Base-by-base conservation (phyloP, 2,329 filamentous ascomycete genomes). In the Graphiopsis chlorocephala region DNA sequence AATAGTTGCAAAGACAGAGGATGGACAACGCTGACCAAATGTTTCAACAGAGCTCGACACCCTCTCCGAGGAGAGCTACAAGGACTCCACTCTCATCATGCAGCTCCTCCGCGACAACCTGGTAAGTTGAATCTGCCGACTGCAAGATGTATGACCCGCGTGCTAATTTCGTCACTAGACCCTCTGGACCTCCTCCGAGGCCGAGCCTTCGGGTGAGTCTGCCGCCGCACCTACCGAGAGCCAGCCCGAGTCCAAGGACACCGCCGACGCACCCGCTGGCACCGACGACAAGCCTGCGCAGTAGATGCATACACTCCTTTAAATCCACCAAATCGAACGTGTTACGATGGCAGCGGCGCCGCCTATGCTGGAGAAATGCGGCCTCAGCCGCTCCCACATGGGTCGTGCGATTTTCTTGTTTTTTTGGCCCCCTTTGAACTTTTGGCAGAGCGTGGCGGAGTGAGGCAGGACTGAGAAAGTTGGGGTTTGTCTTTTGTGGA, bases 41-140 rank as follows among this genome's bases (percentile, higher is more conserved):
- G 5, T 23, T 28, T 23, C 31, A 26, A 38, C 77, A 93, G 93
- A 97, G 86, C 91, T 97, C 72, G 93, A 97, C 81, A 97, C 93
- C 73, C 85, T 97, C 73, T 96, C 91, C 80, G 93, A 97, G 88
- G 93, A 97, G 87, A 96, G 92, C 87, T 97, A 97, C 91, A 96
- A 96, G 88, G 93, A 97, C 85, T 96, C 92, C 55, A 97, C 93
- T 69, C 89, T 97, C 76, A 97, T 97, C 84, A 97, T 97, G 93
- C 93, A 97, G 86, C 90, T 97, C 69, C 90, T 97, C 78, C 91
- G 93, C 79, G 93, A 97, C 85, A 97, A 97, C 88, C 80, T 97
- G 79, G 92, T 96, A 76, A 69, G 80, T 69, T 25, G 31, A 10
- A 25, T 17, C 29, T 45, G 15, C 17, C 17, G 17, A 53, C 8